Base-by-base conservation (phyloP, 1,284 basidiomycete genomes). In the Mycena sp. region DNA sequence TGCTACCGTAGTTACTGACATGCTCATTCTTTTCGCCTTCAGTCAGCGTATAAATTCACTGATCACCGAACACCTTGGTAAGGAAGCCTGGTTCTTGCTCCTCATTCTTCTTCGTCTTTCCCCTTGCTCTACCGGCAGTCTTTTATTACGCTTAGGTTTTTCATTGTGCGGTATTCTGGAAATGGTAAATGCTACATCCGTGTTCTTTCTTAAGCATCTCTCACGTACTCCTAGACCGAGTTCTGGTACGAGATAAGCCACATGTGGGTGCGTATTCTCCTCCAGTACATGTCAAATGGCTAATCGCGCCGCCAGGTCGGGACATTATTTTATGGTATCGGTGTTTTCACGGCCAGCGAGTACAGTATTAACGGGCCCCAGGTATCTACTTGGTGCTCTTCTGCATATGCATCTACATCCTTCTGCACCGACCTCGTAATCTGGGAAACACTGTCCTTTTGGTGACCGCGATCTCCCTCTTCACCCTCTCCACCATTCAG, bases 311-410 rank as follows among this genome's bases (percentile, higher is more conserved):
- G n/a, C 35, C 23, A 62, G 60, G 28, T 55, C 38, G 56, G 50
- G 44, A 55, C 56, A 16, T 58, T 63, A 23, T 63, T 63, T 32
- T 63, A 63, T 52, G 62, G 58, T 59, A 51, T 10, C 12, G 4
- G 4, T 21, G 12, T 23, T 14, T 17, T 2, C 25, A 6, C 21
- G 32, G 9, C 2, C 5, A 4, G 2, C n/a, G 26, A 16, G 6
- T 11, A 19, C 6, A 6, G 4, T 19, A 29, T 7, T 59, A 10
- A 46, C 43, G 6, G 3, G 12, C 7, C 26, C 11, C 28, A 59
- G 58, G 62, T 12, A 63, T 63, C 45, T 63, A 63, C 57, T 28
- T 63, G 44, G 62, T 63, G 12, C 55, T 59, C 21, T 63, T 63
- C 44, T 63, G 44, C 56, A 63, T 63, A 19, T 63, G 62, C 51